A percentile compares a stretch with the other conserved stretches of the same genome.
Conservation (phyloP, 208 protist genomes). For the Porcisia deanei region DNA sequence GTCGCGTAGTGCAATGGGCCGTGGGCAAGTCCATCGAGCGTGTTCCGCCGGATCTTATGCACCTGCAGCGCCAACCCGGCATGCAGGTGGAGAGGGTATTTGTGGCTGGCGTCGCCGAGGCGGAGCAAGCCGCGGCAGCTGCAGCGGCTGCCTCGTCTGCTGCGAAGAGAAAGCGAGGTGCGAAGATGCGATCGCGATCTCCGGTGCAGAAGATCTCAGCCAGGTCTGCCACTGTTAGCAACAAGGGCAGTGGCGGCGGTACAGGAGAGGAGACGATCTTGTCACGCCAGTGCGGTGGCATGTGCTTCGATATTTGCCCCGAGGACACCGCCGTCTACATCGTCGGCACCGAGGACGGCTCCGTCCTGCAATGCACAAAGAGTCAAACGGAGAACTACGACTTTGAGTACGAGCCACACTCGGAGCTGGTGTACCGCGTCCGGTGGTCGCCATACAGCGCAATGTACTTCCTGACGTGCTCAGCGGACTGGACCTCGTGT, state of each 20-base stretch:
- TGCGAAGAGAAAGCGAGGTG: neutral
- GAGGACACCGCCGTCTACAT: conserved; percentile 92
- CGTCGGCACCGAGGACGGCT: conserved; percentile 95
- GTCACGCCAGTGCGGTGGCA: conserved; percentile 91
- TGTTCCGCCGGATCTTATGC: conserved; percentile 91
- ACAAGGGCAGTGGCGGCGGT: conserved; percentile 6
- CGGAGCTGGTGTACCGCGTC: conserved; percentile 94
- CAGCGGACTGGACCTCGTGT: conserved; percentile 96
- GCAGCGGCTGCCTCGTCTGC: conserved; percentile 22
- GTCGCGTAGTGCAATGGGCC: conserved; percentile 95
- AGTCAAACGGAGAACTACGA: conserved; percentile 96
- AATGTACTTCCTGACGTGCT: conserved; percentile 93
- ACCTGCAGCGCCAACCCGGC: conserved; percentile 87
- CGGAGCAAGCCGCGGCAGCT: conserved; percentile 49
- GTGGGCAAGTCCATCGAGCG: conserved; percentile 94
- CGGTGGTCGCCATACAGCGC: conserved; percentile 93
- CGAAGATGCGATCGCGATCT: neutral
- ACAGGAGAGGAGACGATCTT: conserved; percentile 86
- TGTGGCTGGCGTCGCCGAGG: conserved; percentile 62
- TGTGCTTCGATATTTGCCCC: conserved; percentile 94
- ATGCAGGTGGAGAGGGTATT: conserved; percentile 67
- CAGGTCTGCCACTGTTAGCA: neutral
- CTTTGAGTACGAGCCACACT: conserved; percentile 92
- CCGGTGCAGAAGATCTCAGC: neutral
- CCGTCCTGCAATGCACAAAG: conserved; percentile 95